phyloP scores from a whole-genome alignment of 2,329 filamentous ascomycete species.

The Fusarium compactum region DNA sequence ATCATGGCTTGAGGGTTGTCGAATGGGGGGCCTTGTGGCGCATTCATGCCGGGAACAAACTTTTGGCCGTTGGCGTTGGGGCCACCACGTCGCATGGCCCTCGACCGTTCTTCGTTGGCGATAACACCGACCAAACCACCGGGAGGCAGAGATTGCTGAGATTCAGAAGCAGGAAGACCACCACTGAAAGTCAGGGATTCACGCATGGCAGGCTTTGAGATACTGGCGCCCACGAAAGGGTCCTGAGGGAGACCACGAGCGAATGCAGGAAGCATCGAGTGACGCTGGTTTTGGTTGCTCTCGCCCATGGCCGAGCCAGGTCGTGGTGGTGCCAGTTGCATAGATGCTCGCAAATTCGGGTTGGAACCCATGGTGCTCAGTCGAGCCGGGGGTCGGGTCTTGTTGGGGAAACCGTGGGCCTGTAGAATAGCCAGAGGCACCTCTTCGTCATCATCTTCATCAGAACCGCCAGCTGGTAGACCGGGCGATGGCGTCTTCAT shows the following conservation, averaged over 20 bases:
- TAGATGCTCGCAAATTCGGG: constrained; percentile 74
- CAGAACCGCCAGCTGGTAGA: constrained; percentile 65
- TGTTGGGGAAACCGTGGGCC: constrained; percentile 88
- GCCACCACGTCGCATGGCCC: constrained; percentile 82
- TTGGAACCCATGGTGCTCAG: constrained; percentile 75
- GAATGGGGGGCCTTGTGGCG: constrained; percentile 55
- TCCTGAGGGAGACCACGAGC: constrained; percentile 85
- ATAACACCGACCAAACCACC: constrained; percentile 91
- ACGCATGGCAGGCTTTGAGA: constrained; percentile 78
- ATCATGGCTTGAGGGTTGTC: constrained; percentile 61
- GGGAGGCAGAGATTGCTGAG: constrained; percentile 64
- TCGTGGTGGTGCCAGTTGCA: constrained; percentile 57
- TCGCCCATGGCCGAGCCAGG: constrained; percentile 70
- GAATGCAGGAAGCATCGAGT: constrained; percentile 77
- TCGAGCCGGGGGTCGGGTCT: constrained; percentile 78
- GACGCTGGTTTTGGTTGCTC: constrained; percentile 46
- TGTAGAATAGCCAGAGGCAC: constrained; percentile 87
- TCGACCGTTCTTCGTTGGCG: constrained; percentile 82
- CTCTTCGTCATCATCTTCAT: constrained; percentile 92
- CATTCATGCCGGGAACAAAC: constrained; percentile 53
- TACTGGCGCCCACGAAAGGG: constrained; percentile 83
- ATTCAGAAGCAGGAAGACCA: constrained; percentile 58
- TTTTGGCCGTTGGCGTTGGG: constrained; percentile 72
- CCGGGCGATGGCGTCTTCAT: constrained; percentile 54
- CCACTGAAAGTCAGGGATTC: constrained; percentile 80